A percentile compares a stretch with the other conserved stretches of the same genome.
Conservation (phyloP, 129 eudicot genomes). For the Mikania micrantha region DNA sequence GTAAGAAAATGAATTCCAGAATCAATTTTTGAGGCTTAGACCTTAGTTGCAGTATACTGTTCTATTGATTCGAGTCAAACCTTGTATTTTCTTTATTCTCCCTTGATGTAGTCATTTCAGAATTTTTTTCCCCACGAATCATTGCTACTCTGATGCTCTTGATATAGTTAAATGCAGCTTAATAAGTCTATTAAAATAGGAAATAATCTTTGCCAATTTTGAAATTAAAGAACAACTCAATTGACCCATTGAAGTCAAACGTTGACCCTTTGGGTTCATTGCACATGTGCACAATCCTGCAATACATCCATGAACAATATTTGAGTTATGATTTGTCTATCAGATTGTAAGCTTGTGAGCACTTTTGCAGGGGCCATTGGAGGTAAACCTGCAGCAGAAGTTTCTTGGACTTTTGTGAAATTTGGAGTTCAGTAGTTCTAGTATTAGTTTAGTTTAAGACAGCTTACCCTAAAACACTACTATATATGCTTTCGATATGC, state of each 20-base stretch:
- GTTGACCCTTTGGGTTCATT: background rate
- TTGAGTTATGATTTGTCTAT: background rate
- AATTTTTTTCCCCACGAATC: background rate
- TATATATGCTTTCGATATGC: background rate
- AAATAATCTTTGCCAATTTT: background rate
- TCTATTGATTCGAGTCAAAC: background rate
- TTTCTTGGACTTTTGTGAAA: background rate
- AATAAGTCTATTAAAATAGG: background rate
- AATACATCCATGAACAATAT: background rate
- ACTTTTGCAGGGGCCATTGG: slow-evolving; percentile 15
- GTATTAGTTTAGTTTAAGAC: background rate
- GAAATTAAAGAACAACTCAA: background rate
- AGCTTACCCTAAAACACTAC: slow-evolving; percentile 10
- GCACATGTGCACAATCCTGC: background rate
- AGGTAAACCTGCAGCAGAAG: slow-evolving; percentile 13
- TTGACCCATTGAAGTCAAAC: slow-evolving; percentile 14
- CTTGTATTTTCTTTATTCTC: background rate
- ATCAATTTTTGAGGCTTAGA: no score
- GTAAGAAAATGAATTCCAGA: slow-evolving; percentile 7
- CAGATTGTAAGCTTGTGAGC: background rate
- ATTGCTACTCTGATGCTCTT: background rate
- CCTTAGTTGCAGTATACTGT: no score
- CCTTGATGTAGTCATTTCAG: background rate
- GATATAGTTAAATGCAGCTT: background rate
- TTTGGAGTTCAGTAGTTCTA: slow-evolving; percentile 16